Base-by-base conservation (phyloP, 345 rosid genomes). In the Boechera retrofracta region DNA sequence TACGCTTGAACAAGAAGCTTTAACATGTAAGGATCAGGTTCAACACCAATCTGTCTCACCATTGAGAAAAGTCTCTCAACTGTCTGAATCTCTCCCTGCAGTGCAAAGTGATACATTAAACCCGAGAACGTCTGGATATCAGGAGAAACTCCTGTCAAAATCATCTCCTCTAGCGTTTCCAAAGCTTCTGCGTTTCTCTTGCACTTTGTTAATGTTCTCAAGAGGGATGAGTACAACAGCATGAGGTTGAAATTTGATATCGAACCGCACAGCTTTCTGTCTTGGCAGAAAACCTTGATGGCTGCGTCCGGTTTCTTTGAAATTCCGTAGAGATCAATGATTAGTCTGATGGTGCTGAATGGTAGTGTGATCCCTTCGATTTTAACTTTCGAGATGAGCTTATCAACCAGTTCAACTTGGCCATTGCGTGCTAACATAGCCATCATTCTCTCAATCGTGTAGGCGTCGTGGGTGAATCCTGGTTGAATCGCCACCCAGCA, bases 401-500 rank as follows among this genome's bases (percentile, higher is more conserved):
- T 77, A 84, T 92, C 92, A 15, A 90, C 95, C 73, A 89, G 73
- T 59, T 87, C 89, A 67, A 84, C 87, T 69, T 86, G 78, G 33
- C 98, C 97, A 73, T 83, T 84, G 28, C 83, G 87, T 54, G 97
- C 93, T 71, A 89, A 80, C 71, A 92, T 80, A 64, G 92, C 76
- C 83, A 90, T 85, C 97, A 89, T 87, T 80, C 95, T 85, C 83
- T 89, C 86, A 2, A 89, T 86, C 0, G 97, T 85, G 77, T 89
- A 90, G 49, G 87, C 79, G 64, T 94, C 92, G 13, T 92, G 98
- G 55, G 89, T 82, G 79, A 87, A 92, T 68, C 90, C 94, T 0
- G 97, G 94, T 80, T 90, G 98, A 85, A 52, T 79, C 47, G 91
- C 90, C 64, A 94, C 95, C 98, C 97, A 94, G 73, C 91, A 86